A percentile compares a stretch with the other conserved stretches of the same genome.
phyloP scores from a whole-genome alignment of 371 early-diverging fungal species.

The Capillidium heterosporum region DNA sequence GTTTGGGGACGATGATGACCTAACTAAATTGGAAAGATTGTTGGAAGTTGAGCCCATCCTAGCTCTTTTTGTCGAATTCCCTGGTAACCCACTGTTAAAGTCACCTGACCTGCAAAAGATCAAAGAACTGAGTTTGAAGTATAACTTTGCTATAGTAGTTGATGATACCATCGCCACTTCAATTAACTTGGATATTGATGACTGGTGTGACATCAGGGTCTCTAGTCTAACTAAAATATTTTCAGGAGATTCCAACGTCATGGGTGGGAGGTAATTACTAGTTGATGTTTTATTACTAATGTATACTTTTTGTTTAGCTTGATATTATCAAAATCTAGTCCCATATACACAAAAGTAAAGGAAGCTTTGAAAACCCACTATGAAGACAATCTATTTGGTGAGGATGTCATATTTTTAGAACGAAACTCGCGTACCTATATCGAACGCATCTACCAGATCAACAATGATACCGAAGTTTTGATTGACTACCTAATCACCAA shows the following conservation, averaged over 20 bases:
- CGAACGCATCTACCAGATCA: slow-evolving; percentile 46
- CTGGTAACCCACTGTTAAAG: slow-evolving; percentile 80
- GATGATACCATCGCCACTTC: slow-evolving; percentile 92
- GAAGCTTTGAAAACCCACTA: slow-evolving; percentile 27
- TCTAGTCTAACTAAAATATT: slow-evolving; percentile 88
- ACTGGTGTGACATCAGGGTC: slow-evolving; percentile 72
- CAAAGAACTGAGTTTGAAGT: slow-evolving; percentile 52
- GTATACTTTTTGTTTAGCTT: no score
- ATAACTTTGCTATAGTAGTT: slow-evolving; percentile 61
- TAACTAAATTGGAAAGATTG: slow-evolving; percentile 41
- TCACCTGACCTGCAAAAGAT: slow-evolving; percentile 56
- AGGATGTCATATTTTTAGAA: slow-evolving; percentile 86
- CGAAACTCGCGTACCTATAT: slow-evolving; percentile 81
- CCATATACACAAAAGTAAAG: no score
- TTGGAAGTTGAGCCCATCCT: slow-evolving; percentile 38
- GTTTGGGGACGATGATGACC: slow-evolving; percentile 47
- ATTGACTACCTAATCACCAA: slow-evolving; percentile 46
- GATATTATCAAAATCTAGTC: no score
- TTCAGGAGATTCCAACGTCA: slow-evolving; percentile 88
- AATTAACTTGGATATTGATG: slow-evolving; percentile 61
- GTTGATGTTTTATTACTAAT: slow-evolving; percentile 4
- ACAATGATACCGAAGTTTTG: slow-evolving; percentile 58
- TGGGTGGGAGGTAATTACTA: slow-evolving; percentile 74
- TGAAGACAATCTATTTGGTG: slow-evolving; percentile 75
- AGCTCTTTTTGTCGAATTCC: slow-evolving; percentile 80